Evolutionary conservation across 1,284 basidiomycete species (phyloP), one percentile per base, ranked within the genome.

Genomic region (Wolfiporia cocos): DNA sequence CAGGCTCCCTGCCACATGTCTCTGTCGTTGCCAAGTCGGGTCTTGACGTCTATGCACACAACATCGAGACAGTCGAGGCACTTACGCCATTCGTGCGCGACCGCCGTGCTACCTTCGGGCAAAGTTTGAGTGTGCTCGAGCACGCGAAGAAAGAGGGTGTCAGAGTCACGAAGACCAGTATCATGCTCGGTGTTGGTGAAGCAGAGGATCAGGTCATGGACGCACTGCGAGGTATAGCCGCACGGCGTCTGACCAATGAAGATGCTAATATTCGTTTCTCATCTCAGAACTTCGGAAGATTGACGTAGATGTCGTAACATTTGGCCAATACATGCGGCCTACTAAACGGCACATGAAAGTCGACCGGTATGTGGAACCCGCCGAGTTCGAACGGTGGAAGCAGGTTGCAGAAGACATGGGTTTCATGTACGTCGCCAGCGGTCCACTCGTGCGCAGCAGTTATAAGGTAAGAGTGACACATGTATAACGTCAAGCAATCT

Each of bases 281-380:
- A 41, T 37, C 43, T 14, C 59, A 92, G 95, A 95, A 52, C 75
- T 99, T 3, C 83, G 95, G 32, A 85, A 83, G 49, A 73, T 81
- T 29, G 75, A 92, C 49, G 95, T 99, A 26, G 94, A 99, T 59
- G 95, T 99, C 7, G 94, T 99, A 23, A 99, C 96, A 0, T 98
- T 99, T 60, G 96, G 96, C 1, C 96, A 99, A 69, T 99, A 99
- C 67, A 99, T 99, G 96, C 85, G 96, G 34, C 96, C 96, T 1
- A 99, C 96, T 2, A 99, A 99, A 66, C 77, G 86, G 24, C 96
- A 99, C 65, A 99, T 99, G 96, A 99, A 98, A 66, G 96, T 99
- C 5, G 85, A 92, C 52, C 86, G 91, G 18, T 99, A 99, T 58
- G 92, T 99, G 14, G 78, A 89, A 48, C 96, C 96, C 0, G 78